Base-by-base conservation (phyloP, 176 grass and related monocot species). In the Triticum timopheevii region DNA sequence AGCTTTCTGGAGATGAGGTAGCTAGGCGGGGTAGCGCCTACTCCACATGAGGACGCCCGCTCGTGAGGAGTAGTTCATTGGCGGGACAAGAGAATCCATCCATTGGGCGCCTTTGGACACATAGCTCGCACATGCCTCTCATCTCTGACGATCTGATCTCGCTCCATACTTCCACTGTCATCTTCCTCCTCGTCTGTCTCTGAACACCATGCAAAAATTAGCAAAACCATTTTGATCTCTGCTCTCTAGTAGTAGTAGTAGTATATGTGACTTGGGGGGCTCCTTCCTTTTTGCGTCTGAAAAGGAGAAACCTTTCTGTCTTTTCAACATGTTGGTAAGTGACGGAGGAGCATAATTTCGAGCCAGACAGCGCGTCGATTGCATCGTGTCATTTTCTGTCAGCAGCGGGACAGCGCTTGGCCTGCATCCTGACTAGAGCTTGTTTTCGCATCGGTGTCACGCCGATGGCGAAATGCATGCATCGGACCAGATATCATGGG, bases 41-140 rank as follows among this genome's bases (percentile, higher is more conserved):
- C 56, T 59, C 56, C 56, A 42, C 23, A 45, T 35, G 17, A 35
- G 80, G 65, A 83, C 75, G 69, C 58, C 10, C 59, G 40, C 89
- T 77, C 89, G 89, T 91, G 89, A 81, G 22, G 89, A 81, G 22
- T 25, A 81, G 22, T 35, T 36, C 49, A 75, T 80, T 59, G 80
- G 66, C 8, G 34, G 80, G 80, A 45, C 84, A 84, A 50, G 3
- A 36, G 27, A 75, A 69, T 84, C 61, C 25, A 39, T 68, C 45
- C 67, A 90, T 68, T 65, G 30, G 4, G 17, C 76, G 73, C 76
- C 49, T 87, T 77, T 86, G 50, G 44, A 73, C 83, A 56, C 67
- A 68, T 20, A 56, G 76, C 58, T 15, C 64, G 22, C 78, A 67
- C 61, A 71, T 68, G 74, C 65, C 2, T 25, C n/a, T 45, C 3